Evolutionary conservation across 1,284 basidiomycete genomes (phyloP).

Genomic region (Cutaneotrichosporon sp.): DNA sequence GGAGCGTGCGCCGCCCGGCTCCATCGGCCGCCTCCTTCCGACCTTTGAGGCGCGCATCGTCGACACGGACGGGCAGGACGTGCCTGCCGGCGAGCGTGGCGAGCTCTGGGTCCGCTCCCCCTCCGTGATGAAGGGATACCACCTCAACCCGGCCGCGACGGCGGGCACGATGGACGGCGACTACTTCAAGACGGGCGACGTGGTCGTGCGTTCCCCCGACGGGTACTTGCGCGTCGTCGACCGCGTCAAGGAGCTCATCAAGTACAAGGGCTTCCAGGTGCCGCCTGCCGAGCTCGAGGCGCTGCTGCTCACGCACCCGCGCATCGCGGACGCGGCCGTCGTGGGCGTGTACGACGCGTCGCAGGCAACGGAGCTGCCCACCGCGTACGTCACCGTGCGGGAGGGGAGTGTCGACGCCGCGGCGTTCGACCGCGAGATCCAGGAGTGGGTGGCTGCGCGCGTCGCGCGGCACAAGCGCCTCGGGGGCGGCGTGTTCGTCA

Average conservation of each 20-base stretch:
- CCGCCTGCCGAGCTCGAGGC: conserved; percentile 67
- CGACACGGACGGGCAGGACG: conserved; percentile 40
- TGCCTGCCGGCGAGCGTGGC: conserved; percentile 64
- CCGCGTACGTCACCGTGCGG: conserved; percentile 35
- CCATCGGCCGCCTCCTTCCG: conserved; percentile 71
- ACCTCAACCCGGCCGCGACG: conserved; percentile 13
- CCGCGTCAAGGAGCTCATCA: conserved; percentile 65
- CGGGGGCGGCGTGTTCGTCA: conserved; percentile 55
- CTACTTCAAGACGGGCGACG: conserved; percentile 85
- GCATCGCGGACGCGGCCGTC: conserved; percentile 69
- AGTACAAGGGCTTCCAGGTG: no score
- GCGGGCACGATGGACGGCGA: conserved; percentile 45
- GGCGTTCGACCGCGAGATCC: conserved; percentile 58
- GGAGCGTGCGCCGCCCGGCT: conserved; percentile 24
- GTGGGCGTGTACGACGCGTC: conserved; percentile 65
- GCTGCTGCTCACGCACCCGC: conserved; percentile 68
- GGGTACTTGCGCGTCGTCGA: conserved; percentile 57
- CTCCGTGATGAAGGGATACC: conserved; percentile 54
- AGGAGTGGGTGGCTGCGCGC: conserved; percentile 63
- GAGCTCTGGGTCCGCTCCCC: conserved; percentile 80
- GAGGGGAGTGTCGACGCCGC: conserved; percentile 11
- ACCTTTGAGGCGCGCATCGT: conserved; percentile 77
- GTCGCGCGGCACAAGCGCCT: conserved; percentile 58
- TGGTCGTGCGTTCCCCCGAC: conserved; percentile 63
- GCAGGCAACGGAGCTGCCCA: conserved; percentile 60